These are phyloP conservation scores for Helicocarpus griseus DNA, from an alignment of 2,329 filamentous ascomycete genomes.

Conservation along the genomic window DNA sequence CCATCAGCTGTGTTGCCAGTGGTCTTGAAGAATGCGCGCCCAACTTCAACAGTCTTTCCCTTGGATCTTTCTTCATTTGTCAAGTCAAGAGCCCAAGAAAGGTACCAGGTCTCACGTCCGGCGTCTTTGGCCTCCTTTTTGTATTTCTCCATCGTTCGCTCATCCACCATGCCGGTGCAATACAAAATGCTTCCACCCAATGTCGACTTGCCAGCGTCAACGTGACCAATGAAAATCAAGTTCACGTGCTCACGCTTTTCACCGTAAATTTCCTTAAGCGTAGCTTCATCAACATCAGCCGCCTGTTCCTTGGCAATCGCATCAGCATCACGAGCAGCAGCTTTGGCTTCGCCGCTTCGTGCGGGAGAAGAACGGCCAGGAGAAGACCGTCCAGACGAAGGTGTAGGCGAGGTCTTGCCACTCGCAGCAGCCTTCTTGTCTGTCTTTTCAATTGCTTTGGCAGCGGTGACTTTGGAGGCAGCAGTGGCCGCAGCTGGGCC, in stretches of 20 bases:
- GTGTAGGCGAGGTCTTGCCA: constrained; percentile 70
- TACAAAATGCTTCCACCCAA: constrained; percentile 89
- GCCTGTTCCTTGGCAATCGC: constrained; percentile 74
- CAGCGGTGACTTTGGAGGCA: constrained; percentile 69
- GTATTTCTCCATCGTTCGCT: constrained; percentile 96
- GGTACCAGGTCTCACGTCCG: constrained; percentile 95
- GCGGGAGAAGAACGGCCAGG: constrained; percentile 49
- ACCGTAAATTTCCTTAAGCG: constrained; percentile 85
- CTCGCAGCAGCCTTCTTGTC: constrained; percentile 55
- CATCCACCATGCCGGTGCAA: constrained; percentile 96
- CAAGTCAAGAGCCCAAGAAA: constrained; percentile 95
- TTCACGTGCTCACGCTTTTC: constrained; percentile 74
- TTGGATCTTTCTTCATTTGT: constrained; percentile 94
- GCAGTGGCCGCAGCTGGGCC: constrained; percentile 50
- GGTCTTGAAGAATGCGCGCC: constrained; percentile 91
- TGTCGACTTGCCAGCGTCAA: constrained; percentile 96
- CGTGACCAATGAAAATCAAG: constrained; percentile 95
- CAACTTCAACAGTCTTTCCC: constrained; percentile 97
- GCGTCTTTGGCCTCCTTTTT: constrained; percentile 93
- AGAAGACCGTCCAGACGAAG: constrained; percentile 75
- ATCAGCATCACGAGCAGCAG: constrained; percentile 61
- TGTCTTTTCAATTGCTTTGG: constrained; percentile 87
- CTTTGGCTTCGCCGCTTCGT: constrained; percentile 37
- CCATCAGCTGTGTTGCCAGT: constrained; percentile 26
- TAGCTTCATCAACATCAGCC: constrained; percentile 70